Evolutionary conservation across 208 protist genomes (phyloP).

Genomic region (Naegleria fowleri): DNA sequence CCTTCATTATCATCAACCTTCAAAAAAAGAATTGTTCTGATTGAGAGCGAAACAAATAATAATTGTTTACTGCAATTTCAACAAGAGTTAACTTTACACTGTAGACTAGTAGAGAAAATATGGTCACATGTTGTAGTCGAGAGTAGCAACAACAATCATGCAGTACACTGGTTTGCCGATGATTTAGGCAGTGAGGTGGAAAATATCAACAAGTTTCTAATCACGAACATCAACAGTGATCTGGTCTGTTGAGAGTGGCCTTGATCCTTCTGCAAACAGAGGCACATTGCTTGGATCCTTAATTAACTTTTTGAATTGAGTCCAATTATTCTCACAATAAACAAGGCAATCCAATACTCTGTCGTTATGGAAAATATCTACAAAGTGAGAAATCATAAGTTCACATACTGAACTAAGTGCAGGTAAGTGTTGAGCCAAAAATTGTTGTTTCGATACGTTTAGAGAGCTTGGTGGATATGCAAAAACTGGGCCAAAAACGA

Average conservation of each 20-base stretch:
- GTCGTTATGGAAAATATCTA: background rate
- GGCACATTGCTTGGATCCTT: background rate
- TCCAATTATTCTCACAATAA: background rate
- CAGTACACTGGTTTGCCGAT: too few species aligned
- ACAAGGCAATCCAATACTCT: background rate
- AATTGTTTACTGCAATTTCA: too few species aligned
- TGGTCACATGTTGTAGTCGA: too few species aligned
- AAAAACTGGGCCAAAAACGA: constrained; percentile 20
- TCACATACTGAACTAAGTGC: background rate
- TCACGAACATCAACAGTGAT: background rate
- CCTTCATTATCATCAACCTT: too few species aligned
- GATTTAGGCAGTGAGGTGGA: too few species aligned
- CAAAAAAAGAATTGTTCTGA: too few species aligned
- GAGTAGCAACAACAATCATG: too few species aligned
- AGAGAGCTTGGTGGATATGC: background rate
- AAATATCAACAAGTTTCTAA: background rate
- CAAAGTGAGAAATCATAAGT: constrained; percentile 15
- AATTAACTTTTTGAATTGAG: background rate
- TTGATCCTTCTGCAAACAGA: background rate
- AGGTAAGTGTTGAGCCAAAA: constrained; percentile 3
- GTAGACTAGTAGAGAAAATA: too few species aligned
- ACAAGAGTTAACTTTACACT: too few species aligned
- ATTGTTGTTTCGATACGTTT: background rate
- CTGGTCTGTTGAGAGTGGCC: background rate
- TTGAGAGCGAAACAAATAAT: too few species aligned